These are phyloP conservation scores for Penicillium arizonense DNA, from an alignment of 495 filamentous ascomycete species.

Conservation along the genomic window DNA sequence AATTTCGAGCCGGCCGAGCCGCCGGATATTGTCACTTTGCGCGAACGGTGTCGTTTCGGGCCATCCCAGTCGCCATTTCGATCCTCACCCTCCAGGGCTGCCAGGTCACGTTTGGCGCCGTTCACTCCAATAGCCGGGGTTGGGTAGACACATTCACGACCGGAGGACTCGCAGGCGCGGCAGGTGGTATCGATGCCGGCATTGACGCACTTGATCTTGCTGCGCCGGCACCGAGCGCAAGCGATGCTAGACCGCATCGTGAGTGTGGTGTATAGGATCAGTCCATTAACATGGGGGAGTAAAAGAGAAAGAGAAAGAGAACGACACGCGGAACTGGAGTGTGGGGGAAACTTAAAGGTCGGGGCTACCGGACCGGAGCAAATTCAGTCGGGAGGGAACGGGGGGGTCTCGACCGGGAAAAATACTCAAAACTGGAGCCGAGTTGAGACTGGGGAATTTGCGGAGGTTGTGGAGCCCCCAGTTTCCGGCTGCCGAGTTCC, in stretches of 20 bases:
- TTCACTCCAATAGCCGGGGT: slow-evolving; percentile 56
- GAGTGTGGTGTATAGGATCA: neutral
- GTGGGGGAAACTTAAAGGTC: slow-evolving; percentile 39
- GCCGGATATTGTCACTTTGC: slow-evolving; percentile 46
- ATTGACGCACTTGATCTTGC: slow-evolving; percentile 86
- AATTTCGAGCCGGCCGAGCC: slow-evolving; percentile 35
- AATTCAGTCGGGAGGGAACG: slow-evolving; percentile 26
- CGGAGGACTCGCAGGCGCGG: slow-evolving; percentile 72
- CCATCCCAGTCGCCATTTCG: slow-evolving; percentile 58
- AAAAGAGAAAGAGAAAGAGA: slow-evolving; percentile 2
- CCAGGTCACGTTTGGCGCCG: slow-evolving; percentile 57
- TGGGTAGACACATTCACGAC: slow-evolving; percentile 75
- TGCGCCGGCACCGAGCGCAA: slow-evolving; percentile 73
- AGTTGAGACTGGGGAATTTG: slow-evolving; percentile 26
- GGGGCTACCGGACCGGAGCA: slow-evolving; percentile 38
- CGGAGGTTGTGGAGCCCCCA: slow-evolving; percentile 25
- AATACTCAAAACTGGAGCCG: slow-evolving; percentile 13
- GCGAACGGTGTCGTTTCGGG: slow-evolving; percentile 54
- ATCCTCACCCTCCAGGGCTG: slow-evolving; percentile 51
- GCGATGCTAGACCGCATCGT: slow-evolving; percentile 77
- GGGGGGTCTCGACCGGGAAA: slow-evolving; percentile 16
- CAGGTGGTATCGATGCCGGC: slow-evolving; percentile 70
- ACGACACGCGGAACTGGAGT: slow-evolving; percentile 30
- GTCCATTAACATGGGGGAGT: neutral
- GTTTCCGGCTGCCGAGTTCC: slow-evolving; percentile 16